A percentile compares a stretch with the other conserved stretches of the same genome.
phyloP scores from a whole-genome alignment of 345 rosid genomes.

The Moricandia arvensis region DNA sequence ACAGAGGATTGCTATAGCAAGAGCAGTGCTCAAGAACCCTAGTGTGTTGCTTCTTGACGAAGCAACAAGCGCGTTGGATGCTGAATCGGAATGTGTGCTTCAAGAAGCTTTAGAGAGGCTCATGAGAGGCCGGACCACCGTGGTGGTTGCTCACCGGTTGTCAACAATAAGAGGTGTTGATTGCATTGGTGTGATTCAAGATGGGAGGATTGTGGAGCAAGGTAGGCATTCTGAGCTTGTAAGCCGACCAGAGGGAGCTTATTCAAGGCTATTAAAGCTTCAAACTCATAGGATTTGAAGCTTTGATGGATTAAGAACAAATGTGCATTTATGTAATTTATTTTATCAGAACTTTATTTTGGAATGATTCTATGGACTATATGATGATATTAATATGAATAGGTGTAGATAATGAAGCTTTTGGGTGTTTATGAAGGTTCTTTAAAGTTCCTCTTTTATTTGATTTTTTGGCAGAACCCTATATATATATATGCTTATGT shows the following conservation, averaged over 20 bases:
- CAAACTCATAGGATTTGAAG: conserved; percentile 80
- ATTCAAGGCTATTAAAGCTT: conserved; percentile 85
- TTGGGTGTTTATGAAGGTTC: conserved; percentile 33
- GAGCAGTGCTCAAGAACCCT: conserved; percentile 96
- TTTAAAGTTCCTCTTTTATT: background rate
- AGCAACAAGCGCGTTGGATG: conserved; percentile 96
- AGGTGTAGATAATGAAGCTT: conserved; percentile 40
- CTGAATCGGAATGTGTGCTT: conserved; percentile 91
- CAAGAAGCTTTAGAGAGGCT: conserved; percentile 96
- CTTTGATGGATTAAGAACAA: conserved; percentile 4
- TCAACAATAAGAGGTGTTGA: conserved; percentile 94
- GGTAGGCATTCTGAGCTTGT: conserved; percentile 86
- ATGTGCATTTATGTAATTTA: conserved; percentile 19
- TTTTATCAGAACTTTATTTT: conserved; percentile 18
- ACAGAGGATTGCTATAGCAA: conserved; percentile 97
- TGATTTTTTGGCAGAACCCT: background rate
- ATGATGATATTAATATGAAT: conserved; percentile 28
- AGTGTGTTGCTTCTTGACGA: conserved; percentile 82
- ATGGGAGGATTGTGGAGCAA: conserved; percentile 87
- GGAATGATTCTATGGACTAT: conserved; percentile 17
- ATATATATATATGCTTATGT: background rate
- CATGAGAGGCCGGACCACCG: conserved; percentile 95
- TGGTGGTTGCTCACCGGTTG: conserved; percentile 89
- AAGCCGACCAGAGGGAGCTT: conserved; percentile 80
- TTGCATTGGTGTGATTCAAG: conserved; percentile 88